Percentiles rank a stretch among this genome's conserved stretches.
phyloP scores from a whole-genome alignment of 2,329 filamentous ascomycete genomes.

The Lecanosticta acicola region DNA sequence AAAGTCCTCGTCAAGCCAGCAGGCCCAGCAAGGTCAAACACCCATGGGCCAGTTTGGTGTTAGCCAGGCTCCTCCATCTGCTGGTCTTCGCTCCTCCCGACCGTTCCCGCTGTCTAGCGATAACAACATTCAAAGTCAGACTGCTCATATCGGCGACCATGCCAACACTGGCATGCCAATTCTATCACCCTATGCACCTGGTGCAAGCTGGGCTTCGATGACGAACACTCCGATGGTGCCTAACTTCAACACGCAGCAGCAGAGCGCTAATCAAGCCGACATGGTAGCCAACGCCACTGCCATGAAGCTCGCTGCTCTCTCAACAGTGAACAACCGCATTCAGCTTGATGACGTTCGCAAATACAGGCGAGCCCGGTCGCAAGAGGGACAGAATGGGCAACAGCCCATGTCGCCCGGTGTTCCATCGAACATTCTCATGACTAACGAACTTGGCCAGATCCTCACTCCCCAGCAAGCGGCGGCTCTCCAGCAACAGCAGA shows the following conservation, averaged over 20 bases:
- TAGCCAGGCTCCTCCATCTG: constrained; percentile 69
- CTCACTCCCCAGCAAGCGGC: constrained; percentile 56
- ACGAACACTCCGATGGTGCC: constrained; percentile 94
- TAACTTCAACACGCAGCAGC: constrained; percentile 61
- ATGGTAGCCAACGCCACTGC: constrained; percentile 98
- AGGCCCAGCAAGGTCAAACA: constrained; percentile 39
- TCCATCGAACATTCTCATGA: constrained; percentile 71
- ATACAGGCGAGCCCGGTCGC: constrained; percentile 82
- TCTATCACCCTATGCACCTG: constrained; percentile 75
- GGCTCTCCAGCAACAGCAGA: constrained; percentile 63
- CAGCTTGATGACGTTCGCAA: constrained; percentile 95
- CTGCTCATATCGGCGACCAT: constrained; percentile 31
- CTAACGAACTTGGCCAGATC: constrained; percentile 86
- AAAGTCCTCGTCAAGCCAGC: constrained; percentile 72
- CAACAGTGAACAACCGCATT: constrained; percentile 97
- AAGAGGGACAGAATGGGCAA: constrained; percentile 41
- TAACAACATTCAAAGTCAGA: constrained; percentile 74
- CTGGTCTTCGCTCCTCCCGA: constrained; percentile 73
- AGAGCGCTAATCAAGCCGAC: constrained; percentile 68
- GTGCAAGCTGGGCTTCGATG: constrained; percentile 97
- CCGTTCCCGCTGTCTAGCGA: constrained; percentile 61
- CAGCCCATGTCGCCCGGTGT: constrained; percentile 60
- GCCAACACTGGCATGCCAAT: constrained; percentile 60
- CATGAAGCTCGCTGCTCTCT: constrained; percentile 96
- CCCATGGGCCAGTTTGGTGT: constrained; percentile 81